Base-by-base conservation (phyloP, 2,329 filamentous ascomycete species). In the Ophiosphaerella korrae region DNA sequence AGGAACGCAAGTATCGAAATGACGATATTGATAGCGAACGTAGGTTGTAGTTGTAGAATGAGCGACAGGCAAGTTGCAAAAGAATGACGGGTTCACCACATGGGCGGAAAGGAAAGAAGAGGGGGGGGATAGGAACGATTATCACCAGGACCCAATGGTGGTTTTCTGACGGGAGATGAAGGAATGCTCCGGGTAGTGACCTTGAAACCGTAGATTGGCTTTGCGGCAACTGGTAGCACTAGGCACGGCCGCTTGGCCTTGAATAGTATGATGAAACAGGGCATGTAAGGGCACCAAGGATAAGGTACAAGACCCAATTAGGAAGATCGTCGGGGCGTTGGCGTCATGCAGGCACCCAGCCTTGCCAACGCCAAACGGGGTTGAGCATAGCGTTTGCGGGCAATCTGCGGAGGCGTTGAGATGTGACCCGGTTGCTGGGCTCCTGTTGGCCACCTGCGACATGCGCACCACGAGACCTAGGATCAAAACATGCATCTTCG, bases 151-250 rank as follows among this genome's bases (percentile, higher is more conserved):
- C 52, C 57, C 55, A 47, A 50, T 58, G 55, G 53, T 57, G 65
- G 62, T 64, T 64, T 63, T 64, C 59, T 53, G 62, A 48, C 52
- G 60, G 66, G 67, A 71, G 63, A 71, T 73, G 70, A 73, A 73
- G 68, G 68, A 69, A 71, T 71, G 67, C 63, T 67, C 62, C 23
- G 63, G 62, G 63, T 68, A 62, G 64, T 59, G 61, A 66, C 45
- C 58, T 38, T 71, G 70, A 71, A 72, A 72, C 70, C 58, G 47
- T 53, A 50, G 58, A 63, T 60, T 62, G 58, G 60, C 54, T 55
- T 53, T 51, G 45, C 52, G 53, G 55, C 52, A 42, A 48, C 26
- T 29, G 26, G 26, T 29, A 29, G 26, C 26, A 45, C 56, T 55
- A 45, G 41, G 18, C 50, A 55, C 45, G 52, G 57, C 42, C 52